Evolutionary conservation across 345 rosid genomes (phyloP).

Genomic region (Eucalyptus urophylla): DNA sequence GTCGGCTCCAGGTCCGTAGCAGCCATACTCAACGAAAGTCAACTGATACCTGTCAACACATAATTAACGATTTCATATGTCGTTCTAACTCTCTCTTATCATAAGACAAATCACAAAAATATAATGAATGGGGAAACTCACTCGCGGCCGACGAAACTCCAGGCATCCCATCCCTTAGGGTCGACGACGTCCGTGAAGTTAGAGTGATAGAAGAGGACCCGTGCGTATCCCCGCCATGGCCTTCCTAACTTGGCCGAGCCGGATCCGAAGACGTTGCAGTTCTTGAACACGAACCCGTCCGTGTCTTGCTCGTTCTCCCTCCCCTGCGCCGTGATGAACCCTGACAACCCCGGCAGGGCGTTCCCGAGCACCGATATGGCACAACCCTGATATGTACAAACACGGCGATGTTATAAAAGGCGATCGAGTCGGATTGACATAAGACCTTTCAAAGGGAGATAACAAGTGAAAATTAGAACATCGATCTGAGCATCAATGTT

Average conservation of each 20-base stretch:
- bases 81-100: background rate
- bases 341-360: constrained; percentile 8
- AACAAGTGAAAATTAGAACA: background rate
- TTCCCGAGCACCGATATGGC: constrained; percentile 30
- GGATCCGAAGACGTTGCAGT: constrained; percentile 20
- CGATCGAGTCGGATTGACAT: background rate
- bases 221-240: constrained; percentile 42
- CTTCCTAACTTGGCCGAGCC: constrained; percentile 35
- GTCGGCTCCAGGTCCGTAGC: constrained; percentile 36
- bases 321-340: constrained; percentile 56
- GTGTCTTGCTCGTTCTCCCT: constrained; percentile 16
- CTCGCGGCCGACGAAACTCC: constrained; percentile 18
- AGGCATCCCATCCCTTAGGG: constrained; percentile 39
- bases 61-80: background rate
- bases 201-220: constrained; percentile 35
- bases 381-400: constrained; percentile 16
- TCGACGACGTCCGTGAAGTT: constrained; percentile 7
- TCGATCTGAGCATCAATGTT: background rate
- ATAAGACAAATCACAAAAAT: background rate
- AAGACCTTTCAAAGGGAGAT: background rate
- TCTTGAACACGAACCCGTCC: constrained; percentile 47
- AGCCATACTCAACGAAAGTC: constrained; percentile 20
- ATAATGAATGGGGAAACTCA: background rate
- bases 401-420: background rate
- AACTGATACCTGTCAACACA: constrained; percentile 7